phyloP scores from a whole-genome alignment of 1,139 yeast species.

The Hansenula anomala region DNA sequence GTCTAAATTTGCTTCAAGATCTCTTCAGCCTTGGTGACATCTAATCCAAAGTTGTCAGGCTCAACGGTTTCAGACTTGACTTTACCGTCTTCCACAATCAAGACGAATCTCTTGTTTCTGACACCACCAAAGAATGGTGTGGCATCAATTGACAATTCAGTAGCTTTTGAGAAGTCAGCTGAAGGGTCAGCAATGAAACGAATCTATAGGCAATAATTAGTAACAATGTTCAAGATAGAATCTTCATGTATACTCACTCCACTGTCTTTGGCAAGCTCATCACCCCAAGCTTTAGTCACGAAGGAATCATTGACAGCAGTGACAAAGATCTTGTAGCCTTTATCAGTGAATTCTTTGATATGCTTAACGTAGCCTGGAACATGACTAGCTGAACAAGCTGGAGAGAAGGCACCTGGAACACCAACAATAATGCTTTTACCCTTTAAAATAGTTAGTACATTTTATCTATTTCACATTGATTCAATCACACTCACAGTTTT shows the following conservation, averaged over 20 bases:
- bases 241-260: slow-evolving; percentile 4
- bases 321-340: slow-evolving; percentile 63
- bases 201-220: slow-evolving; percentile 17
- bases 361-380: slow-evolving; percentile 70
- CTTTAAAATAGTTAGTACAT: slow-evolving; percentile 1
- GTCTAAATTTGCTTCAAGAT: slow-evolving; percentile 21
- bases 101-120: slow-evolving; percentile 74
- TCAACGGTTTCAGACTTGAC: slow-evolving; percentile 66
- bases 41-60: slow-evolving; percentile 75
- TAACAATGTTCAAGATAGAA: no score
- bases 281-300: slow-evolving; percentile 78
- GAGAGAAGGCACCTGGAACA: slow-evolving; percentile 90
- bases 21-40: slow-evolving; percentile 46
- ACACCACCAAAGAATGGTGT: slow-evolving; percentile 65
- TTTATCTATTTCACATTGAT: neutral
- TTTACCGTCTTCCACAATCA: slow-evolving; percentile 68
- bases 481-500: slow-evolving; percentile 20
- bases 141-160: slow-evolving; percentile 70
- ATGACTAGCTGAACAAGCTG: slow-evolving; percentile 76
- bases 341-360: slow-evolving; percentile 46
- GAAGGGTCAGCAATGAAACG: slow-evolving; percentile 73
- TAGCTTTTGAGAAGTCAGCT: slow-evolving; percentile 62
- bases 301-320: slow-evolving; percentile 85
- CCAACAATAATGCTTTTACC: slow-evolving; percentile 63
- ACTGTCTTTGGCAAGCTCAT: slow-evolving; percentile 16